Base-by-base conservation (phyloP, 2,329 filamentous ascomycete species). In the Pyrenochaeta sp. region DNA sequence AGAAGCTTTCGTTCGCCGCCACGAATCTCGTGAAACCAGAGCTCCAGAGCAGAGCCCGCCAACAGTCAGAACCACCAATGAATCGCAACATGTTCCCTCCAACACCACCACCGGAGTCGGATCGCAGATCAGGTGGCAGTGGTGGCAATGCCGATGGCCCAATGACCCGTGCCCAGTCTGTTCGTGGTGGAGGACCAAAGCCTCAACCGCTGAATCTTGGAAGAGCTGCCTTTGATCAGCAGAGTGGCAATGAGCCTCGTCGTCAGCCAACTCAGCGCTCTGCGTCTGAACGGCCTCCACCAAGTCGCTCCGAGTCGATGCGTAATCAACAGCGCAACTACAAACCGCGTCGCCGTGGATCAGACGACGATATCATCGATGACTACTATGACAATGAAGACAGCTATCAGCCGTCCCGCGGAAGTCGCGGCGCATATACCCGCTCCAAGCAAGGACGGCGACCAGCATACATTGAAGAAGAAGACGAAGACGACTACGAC, bases 41-140 rank as follows among this genome's bases (percentile, higher is more conserved):
- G 44, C 81, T 98, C 30, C 84, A 85, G 64, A 94, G 90, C 69
- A 87, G 90, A 60, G 78, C 79, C 61, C 85, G 90, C 68, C 91
- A 96, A 68, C 91, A 95, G 71, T 95, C 91, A 15, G 92, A 95
- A 71, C 91, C 92, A 7, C 91, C 91, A 0, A 81, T 87, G 60
- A 86, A 85, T 71, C 87, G 92, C 66, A 91, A 90, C 67, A 85
- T 94, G 58, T 97, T 98, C 79, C 95, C 95, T 15, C 95, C 95
- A n/a, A 98, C 95, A n/a, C 95, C 95, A 35, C 95, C 95, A 6
- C 95, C 95, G 5, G 95, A 99, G 80, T 85, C 86, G 58, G 92
- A 97, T 63, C 64, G 72, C 7, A 68, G 60, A 46, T 71, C 71
- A 32, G 62, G 56, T 42, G 68, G 61, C 27, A 64, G 60, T 49